Percentiles rank a stretch among this genome's conserved stretches.
These are phyloP conservation scores for Botrytis cinerea DNA, from an alignment of 2,329 filamentous ascomycete species.

Conservation along the genomic window DNA sequence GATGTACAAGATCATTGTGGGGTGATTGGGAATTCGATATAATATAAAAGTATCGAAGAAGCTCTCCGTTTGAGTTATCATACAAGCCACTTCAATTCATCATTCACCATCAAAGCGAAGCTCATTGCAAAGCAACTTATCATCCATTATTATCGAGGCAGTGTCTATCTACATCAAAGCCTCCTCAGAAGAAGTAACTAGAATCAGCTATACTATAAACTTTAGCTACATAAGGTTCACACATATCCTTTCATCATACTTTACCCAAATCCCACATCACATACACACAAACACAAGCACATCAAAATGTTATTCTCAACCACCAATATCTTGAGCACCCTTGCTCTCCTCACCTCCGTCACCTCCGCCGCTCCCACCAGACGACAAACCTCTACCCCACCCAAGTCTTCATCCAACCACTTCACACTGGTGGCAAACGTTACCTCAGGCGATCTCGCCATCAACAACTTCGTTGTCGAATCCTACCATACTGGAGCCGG, in stretches of 20 bases:
- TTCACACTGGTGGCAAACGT: constrained; percentile 51
- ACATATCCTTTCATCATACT: not conserved
- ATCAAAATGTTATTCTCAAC: constrained; percentile 27
- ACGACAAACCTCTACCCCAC: constrained; percentile 27
- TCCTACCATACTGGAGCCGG: constrained; percentile 50
- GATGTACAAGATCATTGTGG: constrained; percentile 8
- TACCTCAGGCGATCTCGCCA: constrained; percentile 43
- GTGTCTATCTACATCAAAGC: constrained; percentile 3
- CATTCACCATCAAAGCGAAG: not conserved
- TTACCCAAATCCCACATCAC: not conserved
- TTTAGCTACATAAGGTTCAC: not conserved
- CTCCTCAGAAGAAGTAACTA: not conserved
- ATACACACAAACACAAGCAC: not conserved
- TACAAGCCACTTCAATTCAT: not conserved
- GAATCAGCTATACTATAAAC: not conserved
- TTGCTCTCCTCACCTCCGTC: constrained; percentile 26
- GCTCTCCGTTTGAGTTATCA: not conserved
- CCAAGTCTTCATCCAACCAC: constrained; percentile 22
- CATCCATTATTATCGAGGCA: not conserved
- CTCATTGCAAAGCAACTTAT: not conserved
- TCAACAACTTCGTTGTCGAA: constrained; percentile 46
- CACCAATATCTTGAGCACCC: constrained; percentile 12
- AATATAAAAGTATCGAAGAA: constrained; percentile 12
- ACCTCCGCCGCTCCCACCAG: constrained; percentile 29
- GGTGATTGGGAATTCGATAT: not conserved